A percentile compares a stretch with the other conserved stretches of the same genome.
Conservation (phyloP, 1,284 basidiomycete genomes). For the Anthracocystis walkeri region DNA sequence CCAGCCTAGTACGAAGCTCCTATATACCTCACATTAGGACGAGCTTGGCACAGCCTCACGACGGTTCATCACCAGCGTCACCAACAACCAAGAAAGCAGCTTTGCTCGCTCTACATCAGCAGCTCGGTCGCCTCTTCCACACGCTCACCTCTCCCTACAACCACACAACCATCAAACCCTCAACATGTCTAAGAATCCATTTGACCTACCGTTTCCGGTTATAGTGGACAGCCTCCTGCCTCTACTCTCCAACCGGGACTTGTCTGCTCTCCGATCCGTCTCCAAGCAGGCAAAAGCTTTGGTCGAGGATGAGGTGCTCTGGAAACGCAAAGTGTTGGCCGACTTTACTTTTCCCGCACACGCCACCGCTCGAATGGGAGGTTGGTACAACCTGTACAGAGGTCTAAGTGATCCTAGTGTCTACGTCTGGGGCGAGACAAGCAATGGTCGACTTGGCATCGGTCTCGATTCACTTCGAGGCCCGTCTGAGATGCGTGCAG, state of each 20-base stretch:
- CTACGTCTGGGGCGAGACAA: conserved; percentile 47
- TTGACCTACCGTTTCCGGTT: conserved; percentile 35
- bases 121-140: not conserved
- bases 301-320: conserved; percentile 42
- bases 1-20: too few species aligned
- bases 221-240: conserved; percentile 40
- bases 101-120: too few species aligned
- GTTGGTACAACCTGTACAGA: conserved; percentile 50
- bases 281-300: conserved; percentile 19
- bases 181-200: conserved; percentile 13
- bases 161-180: not conserved
- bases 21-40: not conserved
- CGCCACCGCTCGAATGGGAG: conserved; percentile 36
- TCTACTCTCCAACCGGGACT: conserved; percentile 29
- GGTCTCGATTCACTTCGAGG: not conserved
- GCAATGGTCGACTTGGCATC: conserved; percentile 37
- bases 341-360: conserved; percentile 51
- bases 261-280: conserved; percentile 29
- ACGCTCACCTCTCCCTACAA: too few species aligned
- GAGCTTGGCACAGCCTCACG: not conserved
- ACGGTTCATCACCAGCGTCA: too few species aligned
- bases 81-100: too few species aligned
- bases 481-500: not conserved
- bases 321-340: conserved; percentile 39
- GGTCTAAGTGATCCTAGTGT: conserved; percentile 35